These are phyloP conservation scores for Salix koriyanagi DNA, from an alignment of 345 rosid species.

Conservation along the genomic window DNA sequence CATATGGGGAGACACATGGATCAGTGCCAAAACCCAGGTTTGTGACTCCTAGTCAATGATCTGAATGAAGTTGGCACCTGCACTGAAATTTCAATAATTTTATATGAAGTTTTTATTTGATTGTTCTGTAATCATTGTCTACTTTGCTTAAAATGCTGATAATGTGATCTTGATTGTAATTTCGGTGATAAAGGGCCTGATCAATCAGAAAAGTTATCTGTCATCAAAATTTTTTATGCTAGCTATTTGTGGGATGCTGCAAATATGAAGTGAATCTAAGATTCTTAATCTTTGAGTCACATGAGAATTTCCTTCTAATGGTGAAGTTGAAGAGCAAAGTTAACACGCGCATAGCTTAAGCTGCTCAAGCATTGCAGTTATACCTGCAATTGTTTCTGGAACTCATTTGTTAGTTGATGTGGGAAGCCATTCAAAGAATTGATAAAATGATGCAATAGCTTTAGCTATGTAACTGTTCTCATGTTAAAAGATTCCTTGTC, in stretches of 20 bases:
- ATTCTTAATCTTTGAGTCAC: neutral
- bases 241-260: neutral
- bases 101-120: neutral
- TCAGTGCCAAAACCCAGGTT: slow-evolving; percentile 97
- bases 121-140: neutral
- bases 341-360: neutral
- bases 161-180: neutral
- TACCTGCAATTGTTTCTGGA: neutral
- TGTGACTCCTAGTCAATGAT: slow-evolving; percentile 7
- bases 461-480: neutral
- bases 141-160: neutral
- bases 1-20: slow-evolving; percentile 98
- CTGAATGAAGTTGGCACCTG: neutral
- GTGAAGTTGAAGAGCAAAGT: neutral
- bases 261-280: neutral
- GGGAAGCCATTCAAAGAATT: neutral
- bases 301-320: neutral
- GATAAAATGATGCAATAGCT: neutral
- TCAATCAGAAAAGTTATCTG: neutral
- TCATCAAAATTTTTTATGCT: neutral
- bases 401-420: neutral
- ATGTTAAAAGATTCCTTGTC: neutral
- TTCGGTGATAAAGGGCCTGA: neutral
- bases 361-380: neutral
- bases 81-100: neutral